Conservation (phyloP, 192 early-diverging fungal species). For the Umbelopsis ramanniana region DNA sequence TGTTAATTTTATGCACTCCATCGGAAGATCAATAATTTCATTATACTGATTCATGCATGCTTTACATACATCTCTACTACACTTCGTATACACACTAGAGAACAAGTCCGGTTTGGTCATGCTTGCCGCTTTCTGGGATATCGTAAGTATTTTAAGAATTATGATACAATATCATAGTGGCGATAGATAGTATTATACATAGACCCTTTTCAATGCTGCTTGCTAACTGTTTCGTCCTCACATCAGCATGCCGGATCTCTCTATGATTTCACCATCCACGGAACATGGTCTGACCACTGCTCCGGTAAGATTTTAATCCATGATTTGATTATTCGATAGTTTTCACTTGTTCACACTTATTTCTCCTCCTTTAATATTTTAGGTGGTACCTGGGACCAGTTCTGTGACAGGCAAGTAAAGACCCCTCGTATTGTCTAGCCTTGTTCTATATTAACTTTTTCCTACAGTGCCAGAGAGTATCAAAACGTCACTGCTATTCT, state of each 20-base stretch:
- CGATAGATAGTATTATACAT: too few relatives aligned
- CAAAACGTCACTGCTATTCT: constrained; percentile 31
- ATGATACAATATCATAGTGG: too few relatives aligned
- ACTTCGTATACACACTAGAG: too few relatives aligned
- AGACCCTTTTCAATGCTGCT: too few relatives aligned
- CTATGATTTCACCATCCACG: constrained; percentile 71
- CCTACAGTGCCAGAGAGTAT: constrained; percentile 44
- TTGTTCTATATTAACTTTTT: too few relatives aligned
- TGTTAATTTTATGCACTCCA: too few relatives aligned
- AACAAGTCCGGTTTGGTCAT: constrained; percentile 48
- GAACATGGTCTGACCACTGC: constrained; percentile 74
- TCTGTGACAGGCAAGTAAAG: constrained; percentile 54
- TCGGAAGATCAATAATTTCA: too few relatives aligned
- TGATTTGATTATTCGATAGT: background rate
- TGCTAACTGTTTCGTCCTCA: too few relatives aligned
- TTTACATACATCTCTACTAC: too few relatives aligned
- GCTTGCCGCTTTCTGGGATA: constrained; percentile 59
- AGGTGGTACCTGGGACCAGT: constrained; percentile 28
- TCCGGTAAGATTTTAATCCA: constrained; percentile 11
- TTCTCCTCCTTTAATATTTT: background rate
- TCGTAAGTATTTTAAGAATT: background rate
- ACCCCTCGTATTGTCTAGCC: too few relatives aligned
- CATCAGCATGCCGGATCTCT: constrained; percentile 50
- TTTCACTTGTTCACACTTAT: background rate
- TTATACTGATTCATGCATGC: too few relatives aligned